A percentile compares a stretch with the other conserved stretches of the same genome.
Conservation (phyloP, 768 basidiomycete species). For the Tephrocybe sp. region DNA sequence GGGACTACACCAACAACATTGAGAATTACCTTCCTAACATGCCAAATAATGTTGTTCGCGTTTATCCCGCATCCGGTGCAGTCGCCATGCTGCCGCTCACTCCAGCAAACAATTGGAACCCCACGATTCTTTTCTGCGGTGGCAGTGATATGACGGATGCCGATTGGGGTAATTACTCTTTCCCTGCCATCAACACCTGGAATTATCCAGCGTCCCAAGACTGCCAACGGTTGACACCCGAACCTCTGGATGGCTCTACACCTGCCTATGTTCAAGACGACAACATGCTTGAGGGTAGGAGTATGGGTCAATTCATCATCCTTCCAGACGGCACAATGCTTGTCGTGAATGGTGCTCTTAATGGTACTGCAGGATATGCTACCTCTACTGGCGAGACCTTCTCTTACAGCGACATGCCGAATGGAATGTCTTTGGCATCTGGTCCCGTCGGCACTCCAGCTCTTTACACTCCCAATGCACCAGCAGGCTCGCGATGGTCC, state of each 20-base stretch:
- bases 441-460: slow-evolving; percentile 79
- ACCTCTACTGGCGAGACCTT: slow-evolving; percentile 48
- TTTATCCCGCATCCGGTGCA: slow-evolving; percentile 89
- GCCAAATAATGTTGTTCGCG: slow-evolving; percentile 71
- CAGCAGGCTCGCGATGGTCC: slow-evolving; percentile 74
- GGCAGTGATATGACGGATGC: slow-evolving; percentile 75
- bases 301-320: slow-evolving; percentile 90
- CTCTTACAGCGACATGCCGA: slow-evolving; percentile 56
- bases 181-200: slow-evolving; percentile 73
- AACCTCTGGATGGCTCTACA: slow-evolving; percentile 65
- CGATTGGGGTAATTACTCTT: slow-evolving; percentile 75
- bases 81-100: slow-evolving; percentile 90
- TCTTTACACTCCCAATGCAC: slow-evolving; percentile 75
- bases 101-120: slow-evolving; percentile 82
- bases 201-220: slow-evolving; percentile 64
- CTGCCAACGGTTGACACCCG: slow-evolving; percentile 85
- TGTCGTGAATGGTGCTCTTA: slow-evolving; percentile 76
- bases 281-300: slow-evolving; percentile 67
- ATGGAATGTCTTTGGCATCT: slow-evolving; percentile 69
- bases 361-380: slow-evolving; percentile 89
- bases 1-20: slow-evolving; percentile 52
- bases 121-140: slow-evolving; percentile 88
- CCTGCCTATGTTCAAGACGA: slow-evolving; percentile 71
- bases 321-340: slow-evolving; percentile 79
- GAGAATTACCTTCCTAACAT: slow-evolving; percentile 69